A percentile compares a stretch with the other conserved stretches of the same genome.
phyloP scores from a whole-genome alignment of 805 yeast species.

The Candida insectalens region DNA sequence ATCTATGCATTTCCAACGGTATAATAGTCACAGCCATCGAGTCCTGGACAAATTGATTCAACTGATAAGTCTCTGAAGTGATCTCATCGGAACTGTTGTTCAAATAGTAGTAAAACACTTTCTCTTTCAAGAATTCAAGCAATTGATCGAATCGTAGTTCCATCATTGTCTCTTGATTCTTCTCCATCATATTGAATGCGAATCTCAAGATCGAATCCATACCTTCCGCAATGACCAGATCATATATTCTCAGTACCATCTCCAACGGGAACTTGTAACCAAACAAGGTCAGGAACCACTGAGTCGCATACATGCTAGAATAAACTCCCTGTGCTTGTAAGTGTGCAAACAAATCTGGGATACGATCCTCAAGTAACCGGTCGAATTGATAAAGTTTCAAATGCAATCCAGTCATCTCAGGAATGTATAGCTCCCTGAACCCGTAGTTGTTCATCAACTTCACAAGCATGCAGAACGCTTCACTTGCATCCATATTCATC shows the following conservation, averaged over 20 bases:
- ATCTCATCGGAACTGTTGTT: conserved; percentile 9
- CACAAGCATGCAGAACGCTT: conserved; percentile 74
- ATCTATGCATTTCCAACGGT: conserved; percentile 65
- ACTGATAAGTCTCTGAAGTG: conserved; percentile 35
- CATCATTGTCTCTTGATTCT: conserved; percentile 52
- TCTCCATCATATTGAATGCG: conserved; percentile 69
- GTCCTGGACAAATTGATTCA: conserved; percentile 68
- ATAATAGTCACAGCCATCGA: conserved; percentile 65
- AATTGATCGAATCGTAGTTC: conserved; percentile 64
- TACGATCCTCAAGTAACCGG: conserved; percentile 65
- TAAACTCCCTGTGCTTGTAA: conserved; percentile 77
- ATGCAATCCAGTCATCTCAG: conserved; percentile 93
- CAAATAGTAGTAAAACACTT: conserved; percentile 61
- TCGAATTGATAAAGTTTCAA: conserved; percentile 83
- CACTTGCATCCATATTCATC: conserved; percentile 72
- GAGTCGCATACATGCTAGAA: conserved; percentile 94
- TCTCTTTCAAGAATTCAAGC: conserved; percentile 68
- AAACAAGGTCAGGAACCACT: conserved; percentile 93
- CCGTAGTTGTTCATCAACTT: conserved; percentile 78
- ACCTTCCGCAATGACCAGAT: conserved; percentile 86
- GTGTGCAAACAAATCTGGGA: conserved; percentile 69
- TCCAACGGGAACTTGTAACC: conserved; percentile 91
- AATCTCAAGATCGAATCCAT: conserved; percentile 77
- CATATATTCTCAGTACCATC: conserved; percentile 80
- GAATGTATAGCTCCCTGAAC: conserved; percentile 67